Evolutionary conservation across 2,329 filamentous ascomycete genomes (phyloP).

Genomic region (Mollisiaceae sp.): DNA sequence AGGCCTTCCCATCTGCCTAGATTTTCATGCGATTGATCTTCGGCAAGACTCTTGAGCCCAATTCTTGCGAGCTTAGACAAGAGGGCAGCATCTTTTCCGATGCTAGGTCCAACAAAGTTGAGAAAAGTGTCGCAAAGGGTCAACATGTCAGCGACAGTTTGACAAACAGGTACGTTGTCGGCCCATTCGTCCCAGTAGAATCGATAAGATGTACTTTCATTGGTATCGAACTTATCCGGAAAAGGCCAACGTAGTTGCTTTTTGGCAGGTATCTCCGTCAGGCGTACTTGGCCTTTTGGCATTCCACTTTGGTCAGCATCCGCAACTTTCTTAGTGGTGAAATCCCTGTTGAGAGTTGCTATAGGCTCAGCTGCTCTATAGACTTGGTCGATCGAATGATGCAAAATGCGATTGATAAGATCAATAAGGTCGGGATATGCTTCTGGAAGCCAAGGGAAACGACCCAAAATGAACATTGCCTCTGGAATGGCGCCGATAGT

Average conservation of each 20-base stretch:
- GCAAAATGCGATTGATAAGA: conserved; percentile 82
- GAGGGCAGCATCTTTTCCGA: conserved; percentile 81
- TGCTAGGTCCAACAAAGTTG: conserved; percentile 85
- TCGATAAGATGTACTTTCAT: conserved; percentile 77
- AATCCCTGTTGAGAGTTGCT: conserved; percentile 43
- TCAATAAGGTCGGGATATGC: conserved; percentile 81
- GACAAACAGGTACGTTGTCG: conserved; percentile 90
- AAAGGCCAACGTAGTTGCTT: conserved; percentile 83
- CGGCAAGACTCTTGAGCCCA: conserved; percentile 73
- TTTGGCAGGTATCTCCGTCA: conserved; percentile 63
- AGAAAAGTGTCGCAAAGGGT: conserved; percentile 82
- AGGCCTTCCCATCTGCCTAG: conserved; percentile 82
- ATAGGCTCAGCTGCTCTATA: conserved; percentile 51
- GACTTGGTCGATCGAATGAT: conserved; percentile 81
- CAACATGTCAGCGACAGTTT: conserved; percentile 89
- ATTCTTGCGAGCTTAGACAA: conserved; percentile 86
- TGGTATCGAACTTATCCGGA: conserved; percentile 76
- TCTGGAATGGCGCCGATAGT: conserved; percentile 93
- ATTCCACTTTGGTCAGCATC: conserved; percentile 69
- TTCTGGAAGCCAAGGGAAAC: conserved; percentile 91
- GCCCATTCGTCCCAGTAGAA: conserved; percentile 99
- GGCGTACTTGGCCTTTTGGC: conserved; percentile 70
- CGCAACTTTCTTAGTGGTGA: conserved; percentile 52
- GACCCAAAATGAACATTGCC: conserved; percentile 87
- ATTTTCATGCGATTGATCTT: conserved; percentile 75